A percentile compares a stretch with the other conserved stretches of the same genome.
These are phyloP conservation scores for Mycosphaerella arachidis DNA, from an alignment of 2,329 filamentous ascomycete genomes.

Conservation along the genomic window DNA sequence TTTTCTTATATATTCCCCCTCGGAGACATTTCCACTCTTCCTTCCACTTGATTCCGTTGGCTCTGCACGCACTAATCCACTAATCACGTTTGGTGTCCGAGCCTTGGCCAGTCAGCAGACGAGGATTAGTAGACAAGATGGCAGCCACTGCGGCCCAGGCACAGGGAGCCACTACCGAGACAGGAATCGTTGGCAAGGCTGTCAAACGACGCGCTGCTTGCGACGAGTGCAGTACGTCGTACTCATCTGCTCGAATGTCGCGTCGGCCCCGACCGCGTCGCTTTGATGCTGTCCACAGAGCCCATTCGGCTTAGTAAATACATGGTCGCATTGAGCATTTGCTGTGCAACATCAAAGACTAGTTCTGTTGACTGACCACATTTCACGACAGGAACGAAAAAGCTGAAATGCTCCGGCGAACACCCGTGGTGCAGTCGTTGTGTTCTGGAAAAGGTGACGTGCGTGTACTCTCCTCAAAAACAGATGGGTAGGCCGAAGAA, in stretches of 20 bases:
- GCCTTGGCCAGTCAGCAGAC: not conserved
- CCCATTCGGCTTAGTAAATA: too few relatives aligned
- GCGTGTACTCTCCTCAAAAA: slow-evolving; percentile 46
- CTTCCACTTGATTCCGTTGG: too few relatives aligned
- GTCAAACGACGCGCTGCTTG: slow-evolving; percentile 36
- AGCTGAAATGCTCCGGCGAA: slow-evolving; percentile 47
- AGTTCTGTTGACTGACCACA: not conserved
- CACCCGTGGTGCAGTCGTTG: slow-evolving; percentile 42
- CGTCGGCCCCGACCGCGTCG: not conserved
- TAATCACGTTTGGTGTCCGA: not conserved
- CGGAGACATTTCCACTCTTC: slow-evolving; percentile 10
- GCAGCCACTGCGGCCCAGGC: not conserved
- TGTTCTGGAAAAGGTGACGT: slow-evolving; percentile 37
- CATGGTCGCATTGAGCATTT: too few relatives aligned
- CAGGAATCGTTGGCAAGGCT: not conserved
- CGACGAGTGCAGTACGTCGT: slow-evolving; percentile 41
- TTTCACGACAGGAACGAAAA: slow-evolving; percentile 41
- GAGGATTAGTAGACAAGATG: not conserved
- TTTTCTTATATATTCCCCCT: slow-evolving; percentile 1
- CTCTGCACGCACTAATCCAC: not conserved
- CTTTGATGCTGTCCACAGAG: not conserved
- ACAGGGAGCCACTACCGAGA: not conserved
- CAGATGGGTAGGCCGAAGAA: slow-evolving; percentile 51
- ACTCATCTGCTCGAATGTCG: not conserved
- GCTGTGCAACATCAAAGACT: too few relatives aligned